These are phyloP conservation scores for Pulicaria dysenterica DNA, from an alignment of 129 eudicot species.

Conservation along the genomic window DNA sequence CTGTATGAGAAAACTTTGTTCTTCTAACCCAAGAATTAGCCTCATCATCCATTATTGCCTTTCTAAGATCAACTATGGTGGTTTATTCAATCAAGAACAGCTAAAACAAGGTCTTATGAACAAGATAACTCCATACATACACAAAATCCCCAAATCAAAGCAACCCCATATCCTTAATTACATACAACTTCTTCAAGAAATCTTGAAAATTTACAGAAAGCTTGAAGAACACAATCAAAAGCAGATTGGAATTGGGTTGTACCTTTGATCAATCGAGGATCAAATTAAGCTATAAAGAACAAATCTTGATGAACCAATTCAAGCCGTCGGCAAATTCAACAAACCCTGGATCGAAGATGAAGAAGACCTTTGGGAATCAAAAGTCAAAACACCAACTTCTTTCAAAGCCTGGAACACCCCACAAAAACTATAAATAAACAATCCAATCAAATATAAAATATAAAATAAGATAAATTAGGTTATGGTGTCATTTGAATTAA, in stretches of 20 bases:
- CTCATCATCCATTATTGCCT: slow-evolving; percentile 60
- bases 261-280: slow-evolving; percentile 24
- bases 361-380: slow-evolving; percentile 27
- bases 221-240: slow-evolving; percentile 27
- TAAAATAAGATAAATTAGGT: slow-evolving; percentile 20
- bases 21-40: slow-evolving; percentile 89
- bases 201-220: slow-evolving; percentile 16
- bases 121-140: slow-evolving; percentile 28
- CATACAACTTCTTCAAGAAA: slow-evolving; percentile 10
- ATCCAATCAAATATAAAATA: slow-evolving; percentile 15
- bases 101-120: background rate
- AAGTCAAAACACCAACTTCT: slow-evolving; percentile 38
- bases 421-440: slow-evolving; percentile 17
- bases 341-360: slow-evolving; percentile 21
- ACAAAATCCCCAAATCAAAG: slow-evolving; percentile 23
- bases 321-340: slow-evolving; percentile 21
- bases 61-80: slow-evolving; percentile 15
- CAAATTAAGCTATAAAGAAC: background rate
- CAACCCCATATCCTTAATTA: background rate
- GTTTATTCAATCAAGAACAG: slow-evolving; percentile 6
- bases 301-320: slow-evolving; percentile 29
- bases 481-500: slow-evolving; percentile 13
- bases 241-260: slow-evolving; percentile 7
- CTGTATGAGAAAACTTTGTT: slow-evolving; percentile 77
- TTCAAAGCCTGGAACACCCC: slow-evolving; percentile 38